A percentile compares a stretch with the other conserved stretches of the same genome.
Conservation (phyloP, 2,329 filamentous ascomycete genomes). For the Fusarium luffae region DNA sequence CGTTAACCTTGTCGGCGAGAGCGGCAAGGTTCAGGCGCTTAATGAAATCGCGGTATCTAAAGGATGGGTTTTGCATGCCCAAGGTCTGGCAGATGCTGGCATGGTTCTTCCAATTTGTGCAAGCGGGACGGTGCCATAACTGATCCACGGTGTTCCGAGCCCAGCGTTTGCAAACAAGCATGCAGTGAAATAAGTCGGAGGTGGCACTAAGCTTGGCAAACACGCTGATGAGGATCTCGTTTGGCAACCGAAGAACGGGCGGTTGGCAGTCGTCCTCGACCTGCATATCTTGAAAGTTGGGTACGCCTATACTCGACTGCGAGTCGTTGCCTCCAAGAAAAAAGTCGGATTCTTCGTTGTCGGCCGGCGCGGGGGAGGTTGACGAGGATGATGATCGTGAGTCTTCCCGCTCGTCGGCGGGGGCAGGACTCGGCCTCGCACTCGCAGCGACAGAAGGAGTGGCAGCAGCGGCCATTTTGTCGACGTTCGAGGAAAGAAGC, state of each 20-base stretch:
- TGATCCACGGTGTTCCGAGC: constrained; percentile 91
- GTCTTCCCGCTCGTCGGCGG: constrained; percentile 59
- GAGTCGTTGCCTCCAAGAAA: constrained; percentile 92
- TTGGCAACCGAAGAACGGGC: constrained; percentile 87
- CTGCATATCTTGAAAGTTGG: constrained; percentile 79
- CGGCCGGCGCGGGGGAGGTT: constrained; percentile 78
- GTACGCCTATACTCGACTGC: constrained; percentile 87
- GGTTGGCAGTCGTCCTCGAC: constrained; percentile 75
- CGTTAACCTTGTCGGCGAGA: constrained; percentile 79
- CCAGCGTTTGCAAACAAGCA: constrained; percentile 96
- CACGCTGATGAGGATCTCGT: constrained; percentile 93
- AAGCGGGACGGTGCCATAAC: constrained; percentile 93
- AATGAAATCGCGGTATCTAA: constrained; percentile 89
- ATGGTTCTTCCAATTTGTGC: constrained; percentile 86
- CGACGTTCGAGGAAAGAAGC: constrained; percentile 16
- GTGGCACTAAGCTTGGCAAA: constrained; percentile 85
- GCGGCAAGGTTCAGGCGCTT: constrained; percentile 90
- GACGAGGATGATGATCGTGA: constrained; percentile 74
- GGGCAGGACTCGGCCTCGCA: constrained; percentile 38
- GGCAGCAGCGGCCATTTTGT: constrained; percentile 42
- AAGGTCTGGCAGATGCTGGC: constrained; percentile 84
- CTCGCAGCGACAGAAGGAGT: constrained; percentile 30
- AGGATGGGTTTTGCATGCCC: constrained; percentile 77
- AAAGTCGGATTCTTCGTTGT: constrained; percentile 94
- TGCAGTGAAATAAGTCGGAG: constrained; percentile 83